Evolutionary conservation across 116 monocot species (phyloP).

Genomic region (Trichopus zeylanicus): DNA sequence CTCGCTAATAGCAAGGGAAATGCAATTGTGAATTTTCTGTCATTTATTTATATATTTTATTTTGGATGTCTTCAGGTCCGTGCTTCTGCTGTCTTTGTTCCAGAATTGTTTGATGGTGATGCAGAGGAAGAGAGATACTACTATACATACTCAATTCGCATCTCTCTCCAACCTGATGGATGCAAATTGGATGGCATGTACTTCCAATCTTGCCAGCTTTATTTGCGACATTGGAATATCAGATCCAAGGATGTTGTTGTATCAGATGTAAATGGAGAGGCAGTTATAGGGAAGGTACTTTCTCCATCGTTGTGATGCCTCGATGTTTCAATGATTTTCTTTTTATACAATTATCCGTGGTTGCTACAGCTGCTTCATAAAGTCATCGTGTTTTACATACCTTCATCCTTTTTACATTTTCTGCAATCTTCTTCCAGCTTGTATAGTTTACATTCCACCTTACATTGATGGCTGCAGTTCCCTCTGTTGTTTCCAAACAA

Average conservation of each 20-base stretch:
- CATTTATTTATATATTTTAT: background rate
- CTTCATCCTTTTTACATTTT: background rate
- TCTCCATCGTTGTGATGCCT: background rate
- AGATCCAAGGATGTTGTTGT: slow-evolving; percentile 35
- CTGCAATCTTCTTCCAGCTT: background rate
- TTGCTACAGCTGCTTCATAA: no score
- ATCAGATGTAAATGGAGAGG: slow-evolving; percentile 50
- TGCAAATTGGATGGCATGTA: slow-evolving; percentile 53
- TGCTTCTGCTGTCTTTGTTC: slow-evolving; percentile 77
- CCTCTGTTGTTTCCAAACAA: slow-evolving; percentile 41
- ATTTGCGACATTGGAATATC: slow-evolving; percentile 74
- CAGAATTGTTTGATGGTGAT: slow-evolving; percentile 42
- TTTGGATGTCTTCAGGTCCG: slow-evolving; percentile 39
- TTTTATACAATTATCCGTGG: no score
- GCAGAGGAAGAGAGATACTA: slow-evolving; percentile 19
- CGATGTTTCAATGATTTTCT: background rate
- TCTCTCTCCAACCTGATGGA: slow-evolving; percentile 64
- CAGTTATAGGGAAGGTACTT: slow-evolving; percentile 73
- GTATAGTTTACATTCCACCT: background rate
- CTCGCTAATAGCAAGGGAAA: no score
- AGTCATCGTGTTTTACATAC: background rate
- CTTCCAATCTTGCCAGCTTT: slow-evolving; percentile 72
- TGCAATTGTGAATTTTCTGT: no score
- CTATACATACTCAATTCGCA: slow-evolving; percentile 73
- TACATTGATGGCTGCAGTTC: slow-evolving; percentile 35